These are phyloP conservation scores for Celoporthe dispersa DNA, from an alignment of 2,329 filamentous ascomycete species.

Conservation along the genomic window DNA sequence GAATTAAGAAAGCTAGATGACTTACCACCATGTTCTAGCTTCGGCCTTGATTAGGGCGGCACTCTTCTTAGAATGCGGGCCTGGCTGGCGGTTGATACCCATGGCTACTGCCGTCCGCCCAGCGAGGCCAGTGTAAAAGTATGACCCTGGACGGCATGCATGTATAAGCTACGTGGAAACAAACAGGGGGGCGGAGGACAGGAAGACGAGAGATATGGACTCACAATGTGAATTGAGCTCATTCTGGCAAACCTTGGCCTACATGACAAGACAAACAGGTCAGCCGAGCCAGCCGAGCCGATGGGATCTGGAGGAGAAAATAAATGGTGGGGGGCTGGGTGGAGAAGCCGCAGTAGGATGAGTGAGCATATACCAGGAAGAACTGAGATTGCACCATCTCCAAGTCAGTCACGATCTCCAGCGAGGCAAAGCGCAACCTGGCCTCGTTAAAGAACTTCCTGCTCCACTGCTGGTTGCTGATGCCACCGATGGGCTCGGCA, in stretches of 20 bases:
- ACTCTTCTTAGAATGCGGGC: slow-evolving; percentile 37
- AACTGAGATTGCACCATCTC: slow-evolving; percentile 54
- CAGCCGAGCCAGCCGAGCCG: background rate
- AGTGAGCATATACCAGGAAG: slow-evolving; percentile 45
- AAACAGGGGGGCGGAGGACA: no score
- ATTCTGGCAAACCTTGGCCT: slow-evolving; percentile 55
- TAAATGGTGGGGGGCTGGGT: no score
- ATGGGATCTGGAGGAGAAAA: background rate
- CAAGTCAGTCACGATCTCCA: slow-evolving; percentile 49
- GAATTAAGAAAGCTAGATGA: background rate
- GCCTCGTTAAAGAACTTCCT: slow-evolving; percentile 50
- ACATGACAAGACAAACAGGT: background rate
- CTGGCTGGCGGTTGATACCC: slow-evolving; percentile 50
- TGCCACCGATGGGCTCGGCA: slow-evolving; percentile 47
- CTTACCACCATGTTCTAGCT: slow-evolving; percentile 52
- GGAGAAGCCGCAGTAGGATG: background rate
- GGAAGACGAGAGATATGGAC: slow-evolving; percentile 27
- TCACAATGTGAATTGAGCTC: slow-evolving; percentile 52
- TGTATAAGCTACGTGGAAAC: background rate
- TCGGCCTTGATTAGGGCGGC: slow-evolving; percentile 42
- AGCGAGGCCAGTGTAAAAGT: slow-evolving; percentile 53
- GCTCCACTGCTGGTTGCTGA: slow-evolving; percentile 51
- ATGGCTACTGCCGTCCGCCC: slow-evolving; percentile 52
- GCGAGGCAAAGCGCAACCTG: slow-evolving; percentile 42
- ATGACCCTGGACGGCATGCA: slow-evolving; percentile 40